These are phyloP conservation scores for Aspergillus carlsbadensis DNA, from an alignment of 495 filamentous ascomycete genomes.

Conservation along the genomic window DNA sequence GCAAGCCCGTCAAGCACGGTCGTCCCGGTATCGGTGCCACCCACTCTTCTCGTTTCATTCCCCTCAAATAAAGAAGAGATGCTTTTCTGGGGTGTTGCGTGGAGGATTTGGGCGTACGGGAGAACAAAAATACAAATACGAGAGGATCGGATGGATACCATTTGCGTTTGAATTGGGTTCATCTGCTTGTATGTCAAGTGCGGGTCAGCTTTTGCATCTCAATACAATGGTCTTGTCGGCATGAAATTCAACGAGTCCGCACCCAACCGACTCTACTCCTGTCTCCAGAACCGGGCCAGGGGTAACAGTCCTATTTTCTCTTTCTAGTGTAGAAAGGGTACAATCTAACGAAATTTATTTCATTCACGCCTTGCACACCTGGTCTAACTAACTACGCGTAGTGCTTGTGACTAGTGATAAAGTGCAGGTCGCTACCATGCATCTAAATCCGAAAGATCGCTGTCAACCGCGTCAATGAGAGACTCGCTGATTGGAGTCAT, in stretches of 20 bases:
- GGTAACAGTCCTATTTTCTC: not conserved
- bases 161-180: conserved; percentile 33
- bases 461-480: too few species aligned
- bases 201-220: conserved; percentile 49
- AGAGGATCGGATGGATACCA: conserved; percentile 38
- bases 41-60: conserved; percentile 99
- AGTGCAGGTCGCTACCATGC: not conserved
- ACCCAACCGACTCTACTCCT: conserved; percentile 11
- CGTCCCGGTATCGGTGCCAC: conserved; percentile 99
- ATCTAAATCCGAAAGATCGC: not conserved
- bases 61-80: conserved; percentile 81
- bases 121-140: conserved; percentile 28
- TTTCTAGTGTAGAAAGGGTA: conserved; percentile 16
- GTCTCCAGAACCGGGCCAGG: not conserved
- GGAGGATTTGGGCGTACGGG: conserved; percentile 36
- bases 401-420: not conserved
- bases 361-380: not conserved
- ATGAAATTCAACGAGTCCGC: conserved; percentile 26
- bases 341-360: conserved; percentile 23
- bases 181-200: conserved; percentile 49
- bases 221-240: conserved; percentile 51
- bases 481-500: too few species aligned
- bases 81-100: conserved; percentile 44
- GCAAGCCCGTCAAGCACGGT: conserved; percentile 99
- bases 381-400: not conserved